Percentiles rank a stretch among this genome's conserved stretches.
These are phyloP conservation scores for Eimeria falciformis DNA, from an alignment of 169 alveolate genomes.

Conservation along the genomic window DNA sequence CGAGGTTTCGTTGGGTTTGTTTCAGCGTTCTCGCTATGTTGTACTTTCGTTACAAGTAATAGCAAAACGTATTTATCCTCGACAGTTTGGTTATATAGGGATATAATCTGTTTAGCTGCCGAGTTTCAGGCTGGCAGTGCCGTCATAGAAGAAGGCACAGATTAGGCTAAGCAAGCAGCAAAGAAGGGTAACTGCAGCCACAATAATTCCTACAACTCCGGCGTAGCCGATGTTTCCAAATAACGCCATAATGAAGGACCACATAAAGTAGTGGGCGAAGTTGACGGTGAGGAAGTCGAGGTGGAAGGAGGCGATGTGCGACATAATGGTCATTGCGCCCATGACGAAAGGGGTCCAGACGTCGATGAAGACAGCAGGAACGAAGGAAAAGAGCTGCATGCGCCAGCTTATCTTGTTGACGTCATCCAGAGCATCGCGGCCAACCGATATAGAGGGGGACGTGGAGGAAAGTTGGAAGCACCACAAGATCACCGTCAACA, in stretches of 20 bases:
- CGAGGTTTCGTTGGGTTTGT: too few relatives aligned
- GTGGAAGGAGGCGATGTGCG: conserved; percentile 79
- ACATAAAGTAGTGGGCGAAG: conserved; percentile 70
- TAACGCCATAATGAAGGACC: conserved; percentile 75
- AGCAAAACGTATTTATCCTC: too few relatives aligned
- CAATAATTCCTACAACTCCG: conserved; percentile 73
- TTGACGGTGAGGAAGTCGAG: conserved; percentile 37
- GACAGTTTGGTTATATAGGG: too few relatives aligned
- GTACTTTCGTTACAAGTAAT: too few relatives aligned
- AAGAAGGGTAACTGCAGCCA: conserved; percentile 74
- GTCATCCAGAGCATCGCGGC: conserved; percentile 65
- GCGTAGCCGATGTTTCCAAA: conserved; percentile 77
- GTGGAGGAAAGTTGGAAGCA: conserved; percentile 67
- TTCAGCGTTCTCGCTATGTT: too few relatives aligned
- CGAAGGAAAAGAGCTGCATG: conserved; percentile 75
- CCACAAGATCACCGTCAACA: conserved; percentile 67
- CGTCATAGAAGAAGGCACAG: conserved; percentile 68
- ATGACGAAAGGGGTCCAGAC: conserved; percentile 79
- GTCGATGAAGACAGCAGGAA: conserved; percentile 74
- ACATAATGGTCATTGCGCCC: conserved; percentile 72
- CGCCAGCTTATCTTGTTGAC: conserved; percentile 73
- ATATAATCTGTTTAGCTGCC: neutral
- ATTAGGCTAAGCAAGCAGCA: conserved; percentile 64
- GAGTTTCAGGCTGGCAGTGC: conserved; percentile 65
- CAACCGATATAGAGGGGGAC: conserved; percentile 68